These are phyloP conservation scores for peach (Prunus persica) DNA, from an alignment of 306 rosid genomes.

Conservation along the genomic window DNA sequence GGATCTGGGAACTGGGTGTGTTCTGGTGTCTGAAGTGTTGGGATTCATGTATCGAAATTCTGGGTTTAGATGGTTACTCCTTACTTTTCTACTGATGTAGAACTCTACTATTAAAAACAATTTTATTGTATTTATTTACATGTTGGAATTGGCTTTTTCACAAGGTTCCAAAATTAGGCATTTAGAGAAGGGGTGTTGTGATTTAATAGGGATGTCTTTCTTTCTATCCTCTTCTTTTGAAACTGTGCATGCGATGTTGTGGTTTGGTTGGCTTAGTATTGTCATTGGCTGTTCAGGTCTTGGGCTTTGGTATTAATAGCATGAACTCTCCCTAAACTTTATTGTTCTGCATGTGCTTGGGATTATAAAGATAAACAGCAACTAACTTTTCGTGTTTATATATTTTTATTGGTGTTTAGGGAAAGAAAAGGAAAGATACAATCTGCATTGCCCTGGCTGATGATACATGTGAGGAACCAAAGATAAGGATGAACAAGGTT, in stretches of 20 bases:
- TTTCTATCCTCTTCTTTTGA: not conserved
- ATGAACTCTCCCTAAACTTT: not conserved
- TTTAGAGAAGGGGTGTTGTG: not conserved
- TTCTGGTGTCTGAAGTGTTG: not conserved
- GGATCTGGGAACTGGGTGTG: slow-evolving; percentile 19
- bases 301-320: not conserved
- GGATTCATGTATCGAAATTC: not conserved
- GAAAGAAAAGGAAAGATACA: slow-evolving; percentile 87
- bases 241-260: not conserved
- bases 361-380: not conserved
- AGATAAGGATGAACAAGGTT: slow-evolving; percentile 94
- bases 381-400: not conserved
- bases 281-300: not conserved
- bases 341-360: not conserved
- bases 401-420: slow-evolving; percentile 43
- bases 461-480: slow-evolving; percentile 82
- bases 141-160: not conserved
- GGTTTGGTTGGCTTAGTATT: not conserved
- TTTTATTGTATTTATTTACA: not conserved
- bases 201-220: not conserved
- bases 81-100: not conserved
- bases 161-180: not conserved
- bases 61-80: not conserved
- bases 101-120: not conserved
- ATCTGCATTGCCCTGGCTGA: slow-evolving; percentile 93